Evolutionary conservation across 2,329 filamentous ascomycete genomes (phyloP).

Genomic region (Aspergillus sp.): DNA sequence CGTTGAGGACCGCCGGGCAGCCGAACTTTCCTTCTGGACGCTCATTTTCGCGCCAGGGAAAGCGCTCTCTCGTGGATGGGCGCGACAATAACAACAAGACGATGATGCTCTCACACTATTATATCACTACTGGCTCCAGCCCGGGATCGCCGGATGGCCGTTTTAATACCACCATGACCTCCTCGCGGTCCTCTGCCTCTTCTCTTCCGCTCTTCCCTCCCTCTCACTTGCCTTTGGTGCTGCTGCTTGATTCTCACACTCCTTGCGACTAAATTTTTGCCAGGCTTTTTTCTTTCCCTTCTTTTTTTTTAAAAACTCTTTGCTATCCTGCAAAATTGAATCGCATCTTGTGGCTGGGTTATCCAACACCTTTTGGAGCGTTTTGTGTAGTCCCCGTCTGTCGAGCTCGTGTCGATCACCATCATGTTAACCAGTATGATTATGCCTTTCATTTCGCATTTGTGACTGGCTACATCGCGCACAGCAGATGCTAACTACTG

Average conservation of each 20-base stretch:
- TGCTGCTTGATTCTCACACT: too few relatives aligned
- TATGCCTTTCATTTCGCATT: background rate
- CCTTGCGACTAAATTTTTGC: too few relatives aligned
- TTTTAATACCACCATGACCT: conserved; percentile 10
- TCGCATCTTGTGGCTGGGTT: too few relatives aligned
- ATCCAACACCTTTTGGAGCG: too few relatives aligned
- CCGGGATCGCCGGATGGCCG: conserved; percentile 15
- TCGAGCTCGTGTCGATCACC: too few relatives aligned
- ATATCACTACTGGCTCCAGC: conserved; percentile 15
- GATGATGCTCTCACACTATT: conserved; percentile 15
- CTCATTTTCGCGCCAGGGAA: background rate
- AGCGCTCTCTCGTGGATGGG: too few relatives aligned
- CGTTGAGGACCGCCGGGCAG: too few relatives aligned
- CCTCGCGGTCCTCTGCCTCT: conserved; percentile 1
- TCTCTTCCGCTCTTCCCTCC: too few relatives aligned
- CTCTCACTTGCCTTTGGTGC: too few relatives aligned
- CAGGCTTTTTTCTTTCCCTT: background rate
- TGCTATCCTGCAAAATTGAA: background rate
- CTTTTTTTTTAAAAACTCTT: background rate
- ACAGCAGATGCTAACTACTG: conserved; percentile 5
- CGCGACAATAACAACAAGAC: background rate
- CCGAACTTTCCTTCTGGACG: too few relatives aligned
- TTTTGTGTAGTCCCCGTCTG: too few relatives aligned
- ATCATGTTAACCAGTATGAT: conserved; percentile 28
- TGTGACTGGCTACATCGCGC: background rate